Evolutionary conservation across 331 rosid genomes (phyloP).

Genomic region (Cydonia oblonga): DNA sequence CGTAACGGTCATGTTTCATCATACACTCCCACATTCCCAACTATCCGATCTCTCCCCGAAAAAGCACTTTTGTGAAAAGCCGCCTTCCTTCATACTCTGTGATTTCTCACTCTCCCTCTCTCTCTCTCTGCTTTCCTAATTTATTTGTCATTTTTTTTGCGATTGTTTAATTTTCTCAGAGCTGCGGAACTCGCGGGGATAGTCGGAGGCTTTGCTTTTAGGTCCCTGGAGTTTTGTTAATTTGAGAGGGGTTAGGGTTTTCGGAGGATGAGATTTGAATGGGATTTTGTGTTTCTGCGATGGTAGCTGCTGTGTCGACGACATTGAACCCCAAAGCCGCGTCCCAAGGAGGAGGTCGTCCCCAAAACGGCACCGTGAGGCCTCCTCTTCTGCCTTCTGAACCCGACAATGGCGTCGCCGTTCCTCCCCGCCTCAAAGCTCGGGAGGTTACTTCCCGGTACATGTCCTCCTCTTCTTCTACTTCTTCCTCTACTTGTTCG

Average conservation of each 20-base stretch:
- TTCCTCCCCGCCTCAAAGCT: constrained; percentile 46
- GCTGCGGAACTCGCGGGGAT: background rate
- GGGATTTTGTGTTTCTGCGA: constrained; percentile 9
- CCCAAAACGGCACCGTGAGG: constrained; percentile 37
- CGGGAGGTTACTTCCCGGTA: constrained; percentile 74
- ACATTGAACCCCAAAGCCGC: constrained; percentile 40
- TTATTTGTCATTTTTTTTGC: background rate
- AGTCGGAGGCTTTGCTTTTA: background rate
- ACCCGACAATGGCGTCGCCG: constrained; percentile 56
- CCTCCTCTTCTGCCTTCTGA: constrained; percentile 78
- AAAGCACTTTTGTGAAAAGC: background rate
- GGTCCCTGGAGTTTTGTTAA: background rate
- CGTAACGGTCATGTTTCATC: constrained; percentile 53
- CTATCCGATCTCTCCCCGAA: constrained; percentile 2
- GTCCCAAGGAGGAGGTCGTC: constrained; percentile 29
- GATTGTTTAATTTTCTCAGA: background rate
- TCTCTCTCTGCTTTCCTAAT: background rate
- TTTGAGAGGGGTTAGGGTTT: constrained; percentile 6
- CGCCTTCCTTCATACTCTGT: background rate
- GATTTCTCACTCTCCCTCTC: background rate
- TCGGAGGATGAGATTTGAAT: constrained; percentile 22
- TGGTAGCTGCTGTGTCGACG: constrained; percentile 74
- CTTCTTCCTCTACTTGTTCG: constrained; percentile 26
- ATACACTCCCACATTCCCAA: background rate
- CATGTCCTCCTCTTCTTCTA: constrained; percentile 51